Conservation (phyloP, 768 basidiomycete species). For the Lentinus tigrinus region DNA sequence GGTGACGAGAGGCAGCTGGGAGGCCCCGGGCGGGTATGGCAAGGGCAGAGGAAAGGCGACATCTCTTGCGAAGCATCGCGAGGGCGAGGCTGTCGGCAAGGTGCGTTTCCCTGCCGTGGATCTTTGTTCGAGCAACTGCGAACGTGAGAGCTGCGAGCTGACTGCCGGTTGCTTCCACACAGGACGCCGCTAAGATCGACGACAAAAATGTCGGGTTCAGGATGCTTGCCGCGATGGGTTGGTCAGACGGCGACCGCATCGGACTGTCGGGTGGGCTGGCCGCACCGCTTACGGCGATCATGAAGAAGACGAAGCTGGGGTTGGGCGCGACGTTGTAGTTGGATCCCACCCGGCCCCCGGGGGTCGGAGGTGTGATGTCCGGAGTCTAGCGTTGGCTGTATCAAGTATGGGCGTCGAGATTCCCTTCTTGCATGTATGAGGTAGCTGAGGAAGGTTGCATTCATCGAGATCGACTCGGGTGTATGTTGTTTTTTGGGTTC, state of each 20-base stretch:
- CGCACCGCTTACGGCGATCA: slow-evolving; percentile 75
- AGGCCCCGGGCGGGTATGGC: slow-evolving; percentile 18
- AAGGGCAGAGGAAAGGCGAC: slow-evolving; percentile 31
- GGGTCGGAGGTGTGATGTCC: not conserved
- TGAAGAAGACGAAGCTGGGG: slow-evolving; percentile 85
- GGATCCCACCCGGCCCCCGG: not conserved
- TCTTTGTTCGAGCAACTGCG: not conserved
- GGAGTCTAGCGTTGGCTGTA: not conserved
- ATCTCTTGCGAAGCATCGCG: slow-evolving; percentile 51
- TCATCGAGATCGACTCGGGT: too few species aligned
- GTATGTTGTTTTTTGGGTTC: too few species aligned
- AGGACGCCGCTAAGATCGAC: slow-evolving; percentile 82
- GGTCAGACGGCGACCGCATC: slow-evolving; percentile 80
- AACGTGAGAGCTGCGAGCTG: not conserved
- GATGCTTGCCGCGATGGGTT: slow-evolving; percentile 89
- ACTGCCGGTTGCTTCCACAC: slow-evolving; percentile 1
- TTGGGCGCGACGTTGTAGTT: slow-evolving; percentile 57
- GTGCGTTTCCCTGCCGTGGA: slow-evolving; percentile 32
- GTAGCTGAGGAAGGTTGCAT: not conserved
- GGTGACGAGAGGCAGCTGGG: slow-evolving; percentile 30
- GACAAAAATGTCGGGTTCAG: slow-evolving; percentile 81
- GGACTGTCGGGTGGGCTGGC: slow-evolving; percentile 67
- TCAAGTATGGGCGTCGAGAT: not conserved
- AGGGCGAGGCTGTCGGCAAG: slow-evolving; percentile 89
- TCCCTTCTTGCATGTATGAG: not conserved